Evolutionary conservation across 768 basidiomycete genomes (phyloP).

Genomic region (Pleurotus platypus): DNA sequence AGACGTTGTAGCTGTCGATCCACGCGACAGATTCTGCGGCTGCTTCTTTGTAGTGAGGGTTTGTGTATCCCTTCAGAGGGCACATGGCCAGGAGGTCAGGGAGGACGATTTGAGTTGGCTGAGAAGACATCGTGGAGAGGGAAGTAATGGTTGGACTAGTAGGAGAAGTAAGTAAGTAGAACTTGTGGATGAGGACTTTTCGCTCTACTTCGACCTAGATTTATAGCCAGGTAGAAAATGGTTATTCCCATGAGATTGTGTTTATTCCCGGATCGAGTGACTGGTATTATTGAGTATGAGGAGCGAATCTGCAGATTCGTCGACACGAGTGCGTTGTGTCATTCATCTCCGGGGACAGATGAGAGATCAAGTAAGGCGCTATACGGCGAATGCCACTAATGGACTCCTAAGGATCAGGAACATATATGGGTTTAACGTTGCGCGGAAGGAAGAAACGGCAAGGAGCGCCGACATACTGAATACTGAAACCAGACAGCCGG

Average conservation of each 20-base stretch:
- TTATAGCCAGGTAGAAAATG: background rate
- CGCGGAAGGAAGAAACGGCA: background rate
- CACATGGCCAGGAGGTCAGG: constrained; percentile 53
- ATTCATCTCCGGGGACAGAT: constrained; percentile 6
- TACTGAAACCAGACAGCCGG: background rate
- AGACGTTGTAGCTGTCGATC: constrained; percentile 57
- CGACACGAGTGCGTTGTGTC: constrained; percentile 3
- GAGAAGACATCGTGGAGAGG: background rate
- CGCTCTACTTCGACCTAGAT: background rate
- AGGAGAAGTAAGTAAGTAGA: background rate
- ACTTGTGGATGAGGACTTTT: background rate
- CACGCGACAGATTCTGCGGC: constrained; percentile 57
- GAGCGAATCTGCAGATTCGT: constrained; percentile 5
- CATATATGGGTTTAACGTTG: constrained; percentile 4
- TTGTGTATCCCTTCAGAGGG: constrained; percentile 44
- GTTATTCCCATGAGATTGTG: constrained; percentile 4
- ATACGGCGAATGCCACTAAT: background rate
- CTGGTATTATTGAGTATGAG: background rate
- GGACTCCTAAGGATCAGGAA: background rate
- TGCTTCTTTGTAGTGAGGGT: constrained; percentile 54
- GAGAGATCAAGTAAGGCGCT: background rate
- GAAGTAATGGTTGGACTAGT: background rate
- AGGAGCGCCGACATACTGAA: background rate
- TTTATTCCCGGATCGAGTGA: constrained; percentile 3
- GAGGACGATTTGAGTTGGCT: constrained; percentile 37